Percentiles rank a stretch among this genome's conserved stretches.
phyloP scores from a whole-genome alignment of 345 rosid species.

The Rhodamnia rubescens region DNA sequence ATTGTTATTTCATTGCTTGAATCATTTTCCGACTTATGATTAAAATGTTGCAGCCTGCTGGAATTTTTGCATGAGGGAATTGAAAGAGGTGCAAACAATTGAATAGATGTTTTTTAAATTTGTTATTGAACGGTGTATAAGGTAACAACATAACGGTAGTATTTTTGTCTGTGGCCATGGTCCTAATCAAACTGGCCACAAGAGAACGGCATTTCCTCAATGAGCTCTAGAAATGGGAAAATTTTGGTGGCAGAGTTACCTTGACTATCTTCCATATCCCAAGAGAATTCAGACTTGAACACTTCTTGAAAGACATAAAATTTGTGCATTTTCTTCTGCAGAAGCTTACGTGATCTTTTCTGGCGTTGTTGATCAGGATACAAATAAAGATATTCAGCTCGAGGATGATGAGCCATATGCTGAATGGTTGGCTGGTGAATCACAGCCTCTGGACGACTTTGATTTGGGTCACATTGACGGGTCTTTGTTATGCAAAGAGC shows the following conservation, averaged over 20 bases:
- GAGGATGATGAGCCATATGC: constrained; percentile 12
- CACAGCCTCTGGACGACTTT: constrained; percentile 37
- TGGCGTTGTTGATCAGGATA: not conserved
- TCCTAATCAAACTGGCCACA: not conserved
- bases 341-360: not conserved
- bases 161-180: not conserved
- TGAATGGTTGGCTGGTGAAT: constrained; percentile 58
- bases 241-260: not conserved
- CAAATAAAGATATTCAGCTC: not conserved
- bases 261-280: not conserved
- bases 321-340: not conserved
- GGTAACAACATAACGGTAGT: not conserved
- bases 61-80: not conserved
- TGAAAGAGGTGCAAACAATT: not conserved
- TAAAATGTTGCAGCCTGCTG: not conserved
- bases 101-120: not conserved
- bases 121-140: not conserved
- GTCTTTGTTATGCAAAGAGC: constrained; percentile 43
- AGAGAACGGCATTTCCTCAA: not conserved
- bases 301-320: not conserved
- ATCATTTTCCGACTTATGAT: not conserved
- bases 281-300: not conserved
- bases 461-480: constrained; percentile 29
- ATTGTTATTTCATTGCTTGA: not conserved
- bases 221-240: not conserved